phyloP scores from a whole-genome alignment of 2,329 filamentous ascomycete genomes.

The Trichophyton verrucosum region DNA sequence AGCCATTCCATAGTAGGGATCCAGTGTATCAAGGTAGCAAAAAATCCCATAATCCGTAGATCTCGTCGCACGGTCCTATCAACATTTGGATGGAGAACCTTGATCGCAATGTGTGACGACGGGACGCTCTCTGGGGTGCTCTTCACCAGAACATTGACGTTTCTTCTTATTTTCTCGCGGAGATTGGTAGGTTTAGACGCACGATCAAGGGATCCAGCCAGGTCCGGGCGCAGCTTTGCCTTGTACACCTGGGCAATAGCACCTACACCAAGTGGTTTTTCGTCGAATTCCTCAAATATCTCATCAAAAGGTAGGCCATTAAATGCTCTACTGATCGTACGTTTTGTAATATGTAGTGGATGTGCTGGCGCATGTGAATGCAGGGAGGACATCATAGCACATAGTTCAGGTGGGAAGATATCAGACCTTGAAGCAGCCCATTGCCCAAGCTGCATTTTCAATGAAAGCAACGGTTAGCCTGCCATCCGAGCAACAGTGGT shows the following conservation, averaged over 20 bases:
- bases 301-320: conserved; percentile 67
- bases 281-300: conserved; percentile 92
- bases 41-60: conserved; percentile 85
- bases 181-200: conserved; percentile 44
- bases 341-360: conserved; percentile 65
- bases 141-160: conserved; percentile 77
- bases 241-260: conserved; percentile 98
- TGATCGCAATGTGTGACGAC: conserved; percentile 86
- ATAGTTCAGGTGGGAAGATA: conserved; percentile 90
- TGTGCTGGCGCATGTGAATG: conserved; percentile 93
- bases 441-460: conserved; percentile 60
- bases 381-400: conserved; percentile 81
- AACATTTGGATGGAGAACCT: conserved; percentile 85
- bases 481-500: not conserved
- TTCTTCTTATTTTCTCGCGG: conserved; percentile 59
- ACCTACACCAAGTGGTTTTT: conserved; percentile 78
- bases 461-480: not conserved
- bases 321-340: conserved; percentile 71
- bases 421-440: conserved; percentile 95
- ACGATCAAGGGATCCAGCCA: conserved; percentile 52
- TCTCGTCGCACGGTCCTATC: conserved; percentile 85
- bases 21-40: conserved; percentile 68
- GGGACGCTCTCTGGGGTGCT: conserved; percentile 74
- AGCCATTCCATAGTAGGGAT: conserved; percentile 96
- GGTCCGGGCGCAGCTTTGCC: conserved; percentile 71